These are phyloP conservation scores for Diospyros kaki DNA, from an alignment of 148 eudicot genomes.

Conservation along the genomic window DNA sequence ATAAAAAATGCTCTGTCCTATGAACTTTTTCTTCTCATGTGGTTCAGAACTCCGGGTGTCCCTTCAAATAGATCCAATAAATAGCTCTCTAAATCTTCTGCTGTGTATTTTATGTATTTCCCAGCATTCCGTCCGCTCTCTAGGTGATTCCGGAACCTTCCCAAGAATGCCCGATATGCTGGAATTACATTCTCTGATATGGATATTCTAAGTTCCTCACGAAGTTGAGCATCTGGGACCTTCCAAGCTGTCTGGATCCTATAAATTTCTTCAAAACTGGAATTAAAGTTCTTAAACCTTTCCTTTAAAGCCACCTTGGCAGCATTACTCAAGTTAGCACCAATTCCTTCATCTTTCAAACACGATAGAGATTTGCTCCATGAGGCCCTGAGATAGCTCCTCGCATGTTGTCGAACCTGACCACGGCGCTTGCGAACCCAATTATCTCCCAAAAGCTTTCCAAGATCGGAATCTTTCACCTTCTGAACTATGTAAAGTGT, in stretches of 20 bases:
- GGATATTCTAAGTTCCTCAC: conserved; percentile 84
- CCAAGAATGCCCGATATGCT: conserved; percentile 82
- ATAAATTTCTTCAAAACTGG: conserved; percentile 82
- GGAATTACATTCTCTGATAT: conserved; percentile 84
- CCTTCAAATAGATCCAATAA: conserved; percentile 86
- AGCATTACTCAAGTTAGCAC: conserved; percentile 66
- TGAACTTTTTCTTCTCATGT: conserved; percentile 67
- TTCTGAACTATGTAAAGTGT: conserved; percentile 78
- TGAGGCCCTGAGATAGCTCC: conserved; percentile 74
- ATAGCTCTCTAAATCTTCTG: conserved; percentile 85
- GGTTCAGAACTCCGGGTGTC: conserved; percentile 62
- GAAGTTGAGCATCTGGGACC: conserved; percentile 87
- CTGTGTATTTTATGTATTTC: conserved; percentile 84
- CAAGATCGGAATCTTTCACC: conserved; percentile 81
- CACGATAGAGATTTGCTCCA: conserved; percentile 72
- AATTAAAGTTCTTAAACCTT: conserved; percentile 84
- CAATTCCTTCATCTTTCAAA: conserved; percentile 90
- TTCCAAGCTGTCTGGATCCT: conserved; percentile 85
- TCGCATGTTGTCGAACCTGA: conserved; percentile 61
- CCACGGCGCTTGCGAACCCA: conserved; percentile 84
- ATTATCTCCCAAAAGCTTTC: conserved; percentile 76
- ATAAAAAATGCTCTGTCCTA: conserved; percentile 30
- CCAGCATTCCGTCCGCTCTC: conserved; percentile 80
- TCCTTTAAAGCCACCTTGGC: conserved; percentile 71
- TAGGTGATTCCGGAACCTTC: conserved; percentile 72